phyloP scores from a whole-genome alignment of 768 basidiomycete species.

The Podaxis carcinomalis region DNA sequence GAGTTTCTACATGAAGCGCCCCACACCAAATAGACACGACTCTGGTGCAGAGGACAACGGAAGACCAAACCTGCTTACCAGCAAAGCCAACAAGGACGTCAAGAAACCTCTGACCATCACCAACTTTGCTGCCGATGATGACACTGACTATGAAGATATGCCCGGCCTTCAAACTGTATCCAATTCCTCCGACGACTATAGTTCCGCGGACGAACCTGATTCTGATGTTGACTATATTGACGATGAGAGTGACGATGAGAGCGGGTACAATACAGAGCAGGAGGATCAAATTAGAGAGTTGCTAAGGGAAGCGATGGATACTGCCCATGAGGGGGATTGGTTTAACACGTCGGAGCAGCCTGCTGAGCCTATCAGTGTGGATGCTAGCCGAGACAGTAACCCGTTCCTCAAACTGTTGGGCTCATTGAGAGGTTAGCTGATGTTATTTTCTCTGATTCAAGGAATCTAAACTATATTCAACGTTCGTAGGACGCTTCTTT shows the following conservation, averaged over 20 bases:
- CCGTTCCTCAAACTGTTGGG: slow-evolving; percentile 76
- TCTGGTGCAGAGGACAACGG: slow-evolving; percentile 22
- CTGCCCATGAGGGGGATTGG: slow-evolving; percentile 56
- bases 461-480: neutral
- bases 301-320: slow-evolving; percentile 71
- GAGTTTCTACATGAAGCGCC: slow-evolving; percentile 31
- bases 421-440: slow-evolving; percentile 58
- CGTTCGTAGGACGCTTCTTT: slow-evolving; percentile 57
- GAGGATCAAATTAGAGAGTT: slow-evolving; percentile 62
- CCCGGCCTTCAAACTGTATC: slow-evolving; percentile 66
- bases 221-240: slow-evolving; percentile 33
- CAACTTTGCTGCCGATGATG: slow-evolving; percentile 34
- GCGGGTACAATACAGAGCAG: slow-evolving; percentile 56
- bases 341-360: slow-evolving; percentile 38
- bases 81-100: slow-evolving; percentile 24
- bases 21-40: slow-evolving; percentile 13
- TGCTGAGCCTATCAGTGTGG: slow-evolving; percentile 32
- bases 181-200: slow-evolving; percentile 47
- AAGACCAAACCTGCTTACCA: slow-evolving; percentile 15
- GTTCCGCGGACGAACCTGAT: slow-evolving; percentile 31
- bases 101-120: slow-evolving; percentile 48
- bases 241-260: slow-evolving; percentile 33
- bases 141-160: slow-evolving; percentile 52
- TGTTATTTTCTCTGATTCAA: neutral
- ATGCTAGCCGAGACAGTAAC: slow-evolving; percentile 60